Percentiles rank a stretch among this genome's conserved stretches.
Conservation (phyloP, 2,329 filamentous ascomycete genomes). For the Pestalotiopsis sp. region DNA sequence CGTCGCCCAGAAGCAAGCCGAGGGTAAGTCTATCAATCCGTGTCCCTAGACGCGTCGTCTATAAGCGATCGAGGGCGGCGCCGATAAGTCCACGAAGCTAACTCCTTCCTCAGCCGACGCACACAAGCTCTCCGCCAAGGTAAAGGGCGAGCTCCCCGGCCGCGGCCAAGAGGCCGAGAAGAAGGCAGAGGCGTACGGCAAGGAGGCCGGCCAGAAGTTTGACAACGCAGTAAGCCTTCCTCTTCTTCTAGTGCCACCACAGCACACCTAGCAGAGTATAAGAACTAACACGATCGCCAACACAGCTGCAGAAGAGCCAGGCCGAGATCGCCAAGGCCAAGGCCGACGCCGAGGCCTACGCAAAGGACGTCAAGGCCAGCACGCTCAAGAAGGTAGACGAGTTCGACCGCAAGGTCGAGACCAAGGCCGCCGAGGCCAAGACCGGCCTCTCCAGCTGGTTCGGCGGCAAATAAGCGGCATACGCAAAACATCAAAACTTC, state of each 20-base stretch:
- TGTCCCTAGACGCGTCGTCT: neutral
- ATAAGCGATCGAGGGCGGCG: no score
- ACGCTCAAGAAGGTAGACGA: slow-evolving; percentile 76
- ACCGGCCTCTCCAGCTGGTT: slow-evolving; percentile 85
- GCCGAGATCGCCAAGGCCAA: slow-evolving; percentile 64
- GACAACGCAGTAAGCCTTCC: slow-evolving; percentile 66
- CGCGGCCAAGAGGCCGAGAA: slow-evolving; percentile 65
- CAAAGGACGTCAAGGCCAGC: slow-evolving; percentile 65
- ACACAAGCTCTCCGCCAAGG: slow-evolving; percentile 65
- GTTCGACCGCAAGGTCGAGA: slow-evolving; percentile 81
- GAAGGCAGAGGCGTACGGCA: slow-evolving; percentile 63
- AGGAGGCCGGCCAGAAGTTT: slow-evolving; percentile 65
- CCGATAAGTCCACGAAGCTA: neutral
- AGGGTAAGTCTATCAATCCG: slow-evolving; percentile 61
- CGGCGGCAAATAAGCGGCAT: slow-evolving; percentile 52
- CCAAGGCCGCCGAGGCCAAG: slow-evolving; percentile 81
- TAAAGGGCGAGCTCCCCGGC: slow-evolving; percentile 69
- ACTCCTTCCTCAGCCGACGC: slow-evolving; percentile 68
- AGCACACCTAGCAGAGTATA: neutral
- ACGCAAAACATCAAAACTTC: neutral
- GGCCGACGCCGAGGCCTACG: slow-evolving; percentile 59
- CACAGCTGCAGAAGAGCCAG: slow-evolving; percentile 67
- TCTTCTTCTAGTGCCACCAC: neutral
- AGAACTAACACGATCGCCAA: slow-evolving; percentile 35
- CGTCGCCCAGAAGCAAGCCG: slow-evolving; percentile 82